Conservation (phyloP, 805 yeast species). For the Pichia scutulata region DNA sequence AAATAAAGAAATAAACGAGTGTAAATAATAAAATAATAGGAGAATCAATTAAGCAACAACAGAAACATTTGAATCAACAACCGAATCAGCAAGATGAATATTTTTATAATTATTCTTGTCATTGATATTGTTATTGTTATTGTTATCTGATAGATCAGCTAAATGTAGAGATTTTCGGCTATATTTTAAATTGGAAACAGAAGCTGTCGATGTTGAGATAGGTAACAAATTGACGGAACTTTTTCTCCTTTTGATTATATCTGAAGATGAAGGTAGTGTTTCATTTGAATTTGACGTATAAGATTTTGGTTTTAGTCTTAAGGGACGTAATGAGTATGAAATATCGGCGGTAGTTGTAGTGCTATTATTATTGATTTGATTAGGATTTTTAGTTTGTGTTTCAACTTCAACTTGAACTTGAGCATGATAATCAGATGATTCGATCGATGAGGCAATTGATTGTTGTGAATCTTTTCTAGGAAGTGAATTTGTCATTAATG, state of each 20-base stretch:
- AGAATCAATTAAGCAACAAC: not conserved
- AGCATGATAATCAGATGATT: not conserved
- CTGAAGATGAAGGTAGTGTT: not conserved
- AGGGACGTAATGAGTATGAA: constrained; percentile 10
- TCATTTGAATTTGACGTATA: not conserved
- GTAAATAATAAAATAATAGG: not conserved
- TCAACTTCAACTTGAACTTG: not conserved
- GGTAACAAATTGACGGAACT: constrained; percentile 1
- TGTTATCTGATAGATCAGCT: not conserved
- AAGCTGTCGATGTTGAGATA: constrained; percentile 1
- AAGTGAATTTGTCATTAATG: constrained; percentile 17
- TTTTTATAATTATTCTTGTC: not conserved
- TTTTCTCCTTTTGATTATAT: not conserved
- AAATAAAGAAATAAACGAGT: not conserved
- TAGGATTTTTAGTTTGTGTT: not conserved
- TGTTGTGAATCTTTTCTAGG: constrained; percentile 9
- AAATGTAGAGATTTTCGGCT: not conserved
- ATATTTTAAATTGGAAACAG: not conserved
- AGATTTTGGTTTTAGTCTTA: constrained; percentile 9
- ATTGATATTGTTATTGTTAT: not conserved
- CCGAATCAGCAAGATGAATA: not conserved
- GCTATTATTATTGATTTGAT: not conserved
- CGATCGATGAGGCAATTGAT: not conserved
- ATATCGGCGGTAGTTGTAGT: not conserved
- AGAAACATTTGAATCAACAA: not conserved